phyloP scores from a whole-genome alignment of 306 rosid genomes.

The Pyrus betulifolia region DNA sequence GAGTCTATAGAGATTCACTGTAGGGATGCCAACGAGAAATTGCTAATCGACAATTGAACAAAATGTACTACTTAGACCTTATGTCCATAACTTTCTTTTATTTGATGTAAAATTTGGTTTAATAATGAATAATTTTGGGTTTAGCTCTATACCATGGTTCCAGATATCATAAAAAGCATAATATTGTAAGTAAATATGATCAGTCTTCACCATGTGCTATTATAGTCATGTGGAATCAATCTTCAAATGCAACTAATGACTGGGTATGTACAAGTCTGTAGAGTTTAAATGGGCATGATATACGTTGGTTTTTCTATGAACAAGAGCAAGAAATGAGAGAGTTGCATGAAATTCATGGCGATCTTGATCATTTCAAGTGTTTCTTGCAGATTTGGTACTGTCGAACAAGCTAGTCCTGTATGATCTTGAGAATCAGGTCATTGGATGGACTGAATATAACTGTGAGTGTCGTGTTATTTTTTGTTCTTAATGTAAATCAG shows the following conservation, averaged over 20 bases:
- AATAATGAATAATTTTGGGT: not conserved
- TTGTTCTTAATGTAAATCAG: not conserved
- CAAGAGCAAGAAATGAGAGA: not conserved
- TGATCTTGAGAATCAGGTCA: slow-evolving; percentile 80
- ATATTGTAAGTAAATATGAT: not conserved
- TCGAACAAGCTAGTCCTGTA: slow-evolving; percentile 85
- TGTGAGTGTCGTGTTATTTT: slow-evolving; percentile 48
- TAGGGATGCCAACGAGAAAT: not conserved
- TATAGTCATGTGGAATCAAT: not conserved
- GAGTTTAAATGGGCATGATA: not conserved
- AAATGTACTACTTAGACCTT: not conserved
- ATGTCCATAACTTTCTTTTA: not conserved
- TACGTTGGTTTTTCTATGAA: not conserved
- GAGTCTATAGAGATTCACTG: not conserved
- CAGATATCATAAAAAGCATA: not conserved
- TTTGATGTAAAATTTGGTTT: not conserved
- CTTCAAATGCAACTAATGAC: not conserved
- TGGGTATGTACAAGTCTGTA: not conserved
- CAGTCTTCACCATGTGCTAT: not conserved
- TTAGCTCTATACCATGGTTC: not conserved
- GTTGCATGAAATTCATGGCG: not conserved
- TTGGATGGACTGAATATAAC: slow-evolving; percentile 93
- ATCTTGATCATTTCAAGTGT: slow-evolving; percentile 5
- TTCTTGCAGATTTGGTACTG: slow-evolving; percentile 82
- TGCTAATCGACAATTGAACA: not conserved